phyloP scores from a whole-genome alignment of 2,329 filamentous ascomycete species.

The Epichloe hybrida region DNA sequence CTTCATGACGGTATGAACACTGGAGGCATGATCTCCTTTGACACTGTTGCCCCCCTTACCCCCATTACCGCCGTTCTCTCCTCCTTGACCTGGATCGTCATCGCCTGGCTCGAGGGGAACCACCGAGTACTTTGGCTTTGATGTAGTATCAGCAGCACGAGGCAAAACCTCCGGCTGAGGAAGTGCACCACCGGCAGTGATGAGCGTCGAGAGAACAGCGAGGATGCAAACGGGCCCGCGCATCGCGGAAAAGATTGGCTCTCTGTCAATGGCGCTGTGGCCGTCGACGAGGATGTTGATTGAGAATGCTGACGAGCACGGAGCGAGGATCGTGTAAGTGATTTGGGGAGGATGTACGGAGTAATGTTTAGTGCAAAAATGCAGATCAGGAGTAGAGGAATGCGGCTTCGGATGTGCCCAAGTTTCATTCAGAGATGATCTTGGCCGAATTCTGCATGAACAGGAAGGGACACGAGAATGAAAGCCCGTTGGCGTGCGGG shows the following conservation, averaged over 20 bases:
- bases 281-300: neutral
- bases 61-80: constrained; percentile 1
- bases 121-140: constrained; percentile 24
- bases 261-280: neutral
- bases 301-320: neutral
- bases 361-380: neutral
- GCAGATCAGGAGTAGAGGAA: neutral
- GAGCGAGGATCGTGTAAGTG: neutral
- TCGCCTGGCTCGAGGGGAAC: constrained; percentile 24
- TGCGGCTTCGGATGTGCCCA: neutral
- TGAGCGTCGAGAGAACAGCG: constrained; percentile 17
- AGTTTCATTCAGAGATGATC: neutral
- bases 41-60: constrained; percentile 5
- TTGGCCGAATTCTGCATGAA: neutral
- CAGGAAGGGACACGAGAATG: neutral
- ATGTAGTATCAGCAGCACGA: constrained; percentile 10
- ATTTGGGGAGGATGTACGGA: neutral
- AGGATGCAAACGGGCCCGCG: constrained; percentile 16
- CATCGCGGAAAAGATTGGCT: constrained; percentile 14
- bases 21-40: constrained; percentile 2
- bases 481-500: neutral
- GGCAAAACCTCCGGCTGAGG: constrained; percentile 13
- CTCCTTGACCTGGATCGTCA: constrained; percentile 9
- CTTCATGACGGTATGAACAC: constrained; percentile 13
- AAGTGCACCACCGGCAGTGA: constrained; percentile 15